Evolutionary conservation across 2,329 filamentous ascomycete genomes (phyloP).

Genomic region (Trichoderma asperellum): DNA sequence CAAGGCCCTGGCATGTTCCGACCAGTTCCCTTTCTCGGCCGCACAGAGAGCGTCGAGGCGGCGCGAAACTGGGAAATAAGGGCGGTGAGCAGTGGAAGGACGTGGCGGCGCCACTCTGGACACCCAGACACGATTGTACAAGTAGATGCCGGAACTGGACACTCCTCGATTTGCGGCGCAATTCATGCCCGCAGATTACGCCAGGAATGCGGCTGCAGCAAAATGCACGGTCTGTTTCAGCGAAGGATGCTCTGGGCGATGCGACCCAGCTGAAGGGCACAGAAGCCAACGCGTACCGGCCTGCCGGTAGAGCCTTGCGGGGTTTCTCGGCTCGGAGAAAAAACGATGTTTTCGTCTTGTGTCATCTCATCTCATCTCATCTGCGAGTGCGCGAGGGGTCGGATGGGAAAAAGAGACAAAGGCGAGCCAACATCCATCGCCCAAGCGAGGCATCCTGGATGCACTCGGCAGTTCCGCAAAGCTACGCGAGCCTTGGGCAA

Average conservation of each 20-base stretch:
- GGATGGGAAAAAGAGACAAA: not conserved
- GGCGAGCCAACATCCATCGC: not conserved
- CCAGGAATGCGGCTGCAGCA: not conserved
- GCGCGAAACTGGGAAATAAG: not conserved
- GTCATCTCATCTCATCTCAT: constrained; percentile 8
- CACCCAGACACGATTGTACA: not conserved
- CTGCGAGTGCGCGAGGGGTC: constrained; percentile 8
- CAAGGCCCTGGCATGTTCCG: not conserved
- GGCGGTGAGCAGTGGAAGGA: not conserved
- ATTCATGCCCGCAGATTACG: too few relatives aligned
- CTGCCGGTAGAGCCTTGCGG: constrained; percentile 15
- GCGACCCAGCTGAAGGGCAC: constrained; percentile 4
- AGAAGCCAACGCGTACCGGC: constrained; percentile 15
- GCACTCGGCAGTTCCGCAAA: constrained; percentile 20
- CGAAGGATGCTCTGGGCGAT: not conserved
- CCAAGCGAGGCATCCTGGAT: constrained; percentile 11
- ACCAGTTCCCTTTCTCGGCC: not conserved
- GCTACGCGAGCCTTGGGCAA: not conserved
- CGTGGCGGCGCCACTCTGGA: not conserved
- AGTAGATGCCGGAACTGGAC: not conserved
- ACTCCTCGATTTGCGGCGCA: not conserved
- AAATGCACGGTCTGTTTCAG: not conserved
- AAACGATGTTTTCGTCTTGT: not conserved
- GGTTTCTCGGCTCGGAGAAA: constrained; percentile 20
- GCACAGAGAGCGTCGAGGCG: constrained; percentile 1